Conservation (phyloP, 441 rosid species). For the Adansonia gregorii region DNA sequence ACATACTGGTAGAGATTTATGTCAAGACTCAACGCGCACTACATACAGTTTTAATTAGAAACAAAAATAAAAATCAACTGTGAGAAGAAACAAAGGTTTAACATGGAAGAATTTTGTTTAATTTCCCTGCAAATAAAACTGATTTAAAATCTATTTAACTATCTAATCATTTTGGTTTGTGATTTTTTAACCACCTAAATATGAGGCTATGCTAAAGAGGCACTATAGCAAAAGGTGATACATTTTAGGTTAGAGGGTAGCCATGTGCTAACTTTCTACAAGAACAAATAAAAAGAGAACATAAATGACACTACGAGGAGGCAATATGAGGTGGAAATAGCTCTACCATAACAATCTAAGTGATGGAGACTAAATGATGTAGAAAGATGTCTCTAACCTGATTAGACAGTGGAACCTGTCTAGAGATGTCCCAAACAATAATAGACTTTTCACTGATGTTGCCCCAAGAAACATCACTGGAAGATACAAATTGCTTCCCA, state of each 20-base stretch:
- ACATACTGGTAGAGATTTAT: neutral
- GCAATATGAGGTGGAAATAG: slow-evolving; percentile 15
- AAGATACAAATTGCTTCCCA: slow-evolving; percentile 78
- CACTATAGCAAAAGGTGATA: neutral
- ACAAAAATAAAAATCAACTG: neutral
- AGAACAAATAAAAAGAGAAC: neutral
- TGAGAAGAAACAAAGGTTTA: neutral
- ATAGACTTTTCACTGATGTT: slow-evolving; percentile 82
- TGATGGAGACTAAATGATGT: slow-evolving; percentile 22
- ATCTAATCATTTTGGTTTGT: neutral
- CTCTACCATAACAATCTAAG: slow-evolving; percentile 14
- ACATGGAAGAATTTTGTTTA: neutral
- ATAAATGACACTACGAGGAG: neutral
- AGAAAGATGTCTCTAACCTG: slow-evolving; percentile 57
- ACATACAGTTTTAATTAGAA: neutral
- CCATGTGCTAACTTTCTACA: neutral
- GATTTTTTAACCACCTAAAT: neutral
- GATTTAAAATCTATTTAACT: neutral
- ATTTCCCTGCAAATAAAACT: neutral
- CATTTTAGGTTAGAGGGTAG: neutral
- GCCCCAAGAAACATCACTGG: slow-evolving; percentile 73
- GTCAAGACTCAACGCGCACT: neutral
- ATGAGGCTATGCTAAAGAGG: neutral
- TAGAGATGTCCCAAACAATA: slow-evolving; percentile 75
- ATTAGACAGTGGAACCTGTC: slow-evolving; percentile 81